These are phyloP conservation scores for Talaromyces verruculosus DNA, from an alignment of 2,329 filamentous ascomycete genomes.

Conservation along the genomic window DNA sequence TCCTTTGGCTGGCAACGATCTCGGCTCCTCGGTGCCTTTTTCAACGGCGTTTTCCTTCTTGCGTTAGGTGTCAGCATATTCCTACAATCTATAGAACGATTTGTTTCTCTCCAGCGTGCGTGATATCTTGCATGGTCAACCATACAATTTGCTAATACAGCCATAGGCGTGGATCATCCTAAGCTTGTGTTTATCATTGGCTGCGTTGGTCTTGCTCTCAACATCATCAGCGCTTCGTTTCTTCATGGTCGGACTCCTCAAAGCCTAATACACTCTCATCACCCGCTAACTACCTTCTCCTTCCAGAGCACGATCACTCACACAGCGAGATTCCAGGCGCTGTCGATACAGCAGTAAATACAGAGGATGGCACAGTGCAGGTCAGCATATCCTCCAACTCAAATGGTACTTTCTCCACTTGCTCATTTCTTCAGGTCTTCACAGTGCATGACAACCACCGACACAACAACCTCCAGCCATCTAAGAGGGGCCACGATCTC, in stretches of 20 bases:
- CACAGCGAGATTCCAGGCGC: background rate
- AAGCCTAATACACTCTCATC: background rate
- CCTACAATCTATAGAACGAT: slow-evolving; percentile 68
- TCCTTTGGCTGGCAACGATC: slow-evolving; percentile 78
- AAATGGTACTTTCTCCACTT: background rate
- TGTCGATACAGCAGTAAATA: background rate
- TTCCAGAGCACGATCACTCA: slow-evolving; percentile 8
- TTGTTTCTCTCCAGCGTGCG: slow-evolving; percentile 20
- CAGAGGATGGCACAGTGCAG: background rate
- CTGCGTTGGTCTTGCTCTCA: slow-evolving; percentile 64
- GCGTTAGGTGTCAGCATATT: slow-evolving; percentile 72
- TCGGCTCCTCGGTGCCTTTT: slow-evolving; percentile 72
- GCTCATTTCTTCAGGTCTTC: background rate
- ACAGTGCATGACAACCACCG: slow-evolving; percentile 12
- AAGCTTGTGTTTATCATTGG: slow-evolving; percentile 69
- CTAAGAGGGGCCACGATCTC: slow-evolving; percentile 51
- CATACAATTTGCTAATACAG: slow-evolving; percentile 14
- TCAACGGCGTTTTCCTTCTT: slow-evolving; percentile 74
- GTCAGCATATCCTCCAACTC: background rate
- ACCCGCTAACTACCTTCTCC: background rate
- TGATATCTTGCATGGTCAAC: background rate
- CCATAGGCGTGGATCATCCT: slow-evolving; percentile 62
- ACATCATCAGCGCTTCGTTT: slow-evolving; percentile 65
- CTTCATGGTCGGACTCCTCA: slow-evolving; percentile 56
- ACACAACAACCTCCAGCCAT: slow-evolving; percentile 10